Conservation (phyloP, 306 rosid species). For the Acacia acuminata region DNA sequence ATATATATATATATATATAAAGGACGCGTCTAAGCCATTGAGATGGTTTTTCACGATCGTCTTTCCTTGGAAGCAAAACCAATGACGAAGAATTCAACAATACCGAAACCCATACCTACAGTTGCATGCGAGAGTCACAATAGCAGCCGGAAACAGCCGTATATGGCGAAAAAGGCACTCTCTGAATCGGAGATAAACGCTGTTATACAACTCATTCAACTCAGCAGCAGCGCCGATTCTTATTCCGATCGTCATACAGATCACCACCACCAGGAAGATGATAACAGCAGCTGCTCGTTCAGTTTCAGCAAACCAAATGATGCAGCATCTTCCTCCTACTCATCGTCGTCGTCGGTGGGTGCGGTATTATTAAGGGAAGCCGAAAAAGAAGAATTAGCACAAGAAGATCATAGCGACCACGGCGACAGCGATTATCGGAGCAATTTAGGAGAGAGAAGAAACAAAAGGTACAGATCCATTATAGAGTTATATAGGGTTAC, state of each 20-base stretch:
- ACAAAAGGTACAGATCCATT: constrained; percentile 27
- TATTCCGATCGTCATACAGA: background rate
- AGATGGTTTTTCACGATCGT: background rate
- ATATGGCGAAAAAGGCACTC: background rate
- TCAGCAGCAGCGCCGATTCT: constrained; percentile 33
- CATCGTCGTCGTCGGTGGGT: background rate
- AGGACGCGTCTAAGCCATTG: background rate
- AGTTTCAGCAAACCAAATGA: background rate
- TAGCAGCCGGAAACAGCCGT: background rate
- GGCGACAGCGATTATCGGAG: background rate
- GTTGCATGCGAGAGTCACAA: constrained; percentile 3
- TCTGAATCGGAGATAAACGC: constrained; percentile 42
- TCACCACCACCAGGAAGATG: background rate
- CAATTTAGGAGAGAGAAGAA: constrained; percentile 5
- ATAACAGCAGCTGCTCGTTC: background rate
- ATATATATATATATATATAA: no score
- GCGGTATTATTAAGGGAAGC: background rate
- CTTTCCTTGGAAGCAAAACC: background rate
- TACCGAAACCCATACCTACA: background rate
- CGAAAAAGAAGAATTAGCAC: background rate
- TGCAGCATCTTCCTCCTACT: background rate
- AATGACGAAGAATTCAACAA: background rate
- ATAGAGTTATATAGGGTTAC: constrained; percentile 26
- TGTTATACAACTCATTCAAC: constrained; percentile 48
- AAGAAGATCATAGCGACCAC: background rate